Conservation (phyloP, 2,329 filamentous ascomycete genomes). For the Cercospora canescens region DNA sequence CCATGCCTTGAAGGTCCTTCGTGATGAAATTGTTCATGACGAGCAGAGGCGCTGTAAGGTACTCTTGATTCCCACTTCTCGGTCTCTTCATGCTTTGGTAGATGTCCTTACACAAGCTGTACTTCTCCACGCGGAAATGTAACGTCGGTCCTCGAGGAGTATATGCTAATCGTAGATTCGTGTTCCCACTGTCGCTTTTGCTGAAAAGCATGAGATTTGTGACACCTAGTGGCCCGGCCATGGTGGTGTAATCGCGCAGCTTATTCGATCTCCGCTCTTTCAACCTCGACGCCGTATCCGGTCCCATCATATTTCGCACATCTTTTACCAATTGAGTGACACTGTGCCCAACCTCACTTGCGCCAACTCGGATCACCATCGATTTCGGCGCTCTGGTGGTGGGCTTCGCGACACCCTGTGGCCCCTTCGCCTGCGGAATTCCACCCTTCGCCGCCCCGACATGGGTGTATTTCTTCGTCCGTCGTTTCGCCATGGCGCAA, state of each 20-base stretch:
- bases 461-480: constrained; percentile 89
- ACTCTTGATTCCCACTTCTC: constrained; percentile 76
- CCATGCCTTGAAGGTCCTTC: constrained; percentile 42
- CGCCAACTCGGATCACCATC: constrained; percentile 97
- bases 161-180: constrained; percentile 83
- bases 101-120: constrained; percentile 91
- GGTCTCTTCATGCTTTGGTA: constrained; percentile 80
- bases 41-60: constrained; percentile 80
- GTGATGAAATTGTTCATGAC: constrained; percentile 98
- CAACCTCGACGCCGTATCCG: constrained; percentile 82
- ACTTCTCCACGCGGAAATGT: constrained; percentile 91
- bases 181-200: constrained; percentile 84
- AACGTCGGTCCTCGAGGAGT: constrained; percentile 90
- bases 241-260: constrained; percentile 87
- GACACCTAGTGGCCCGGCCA: constrained; percentile 92
- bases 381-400: constrained; percentile 77
- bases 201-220: constrained; percentile 93
- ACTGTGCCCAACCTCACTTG: constrained; percentile 87
- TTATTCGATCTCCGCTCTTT: constrained; percentile 89
- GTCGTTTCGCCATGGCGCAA: constrained; percentile 70
- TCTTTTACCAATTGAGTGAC: constrained; percentile 90
- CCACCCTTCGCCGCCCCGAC: constrained; percentile 63
- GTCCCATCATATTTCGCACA: constrained; percentile 92
- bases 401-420: constrained; percentile 54
- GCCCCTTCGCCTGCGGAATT: constrained; percentile 51